Base-by-base conservation (phyloP, 2,329 filamentous ascomycete species). In the Trichoderma koningii region DNA sequence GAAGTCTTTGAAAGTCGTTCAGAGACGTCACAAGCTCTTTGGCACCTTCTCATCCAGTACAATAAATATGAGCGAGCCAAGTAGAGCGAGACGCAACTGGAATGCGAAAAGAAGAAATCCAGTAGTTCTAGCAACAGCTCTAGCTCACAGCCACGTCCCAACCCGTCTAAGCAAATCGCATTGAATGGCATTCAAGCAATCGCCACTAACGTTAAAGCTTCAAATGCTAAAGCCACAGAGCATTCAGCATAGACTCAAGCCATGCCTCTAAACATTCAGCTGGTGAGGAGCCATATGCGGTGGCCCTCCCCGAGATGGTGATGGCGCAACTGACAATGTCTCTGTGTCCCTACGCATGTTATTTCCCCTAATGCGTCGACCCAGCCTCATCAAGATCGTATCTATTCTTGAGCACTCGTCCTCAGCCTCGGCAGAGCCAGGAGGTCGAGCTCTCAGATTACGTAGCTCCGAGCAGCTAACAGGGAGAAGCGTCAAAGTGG, bases 171-270 rank as follows among this genome's bases (percentile, higher is more conserved):
- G 57, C 57, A 44, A 15, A 34, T 30, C 23, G n/a, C 57, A 41
- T 61, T 62, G 10, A 62, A 44, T 23, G 56, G 19, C 48, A 62
- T 52, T 62, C 48, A 53, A 28, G 17, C 1, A 34, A 34, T 44
- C 38, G 38, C 38, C 48, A 38, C 48, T 38, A 55, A 55, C 21
- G 17, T 23, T 26, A 34, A 34, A 15, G 34, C 34, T 52, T 12
- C 12, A 19, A 45, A 55, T 26, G 50, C 28, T 55, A 38, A 63
- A 44, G 57, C 57, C 57, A 62, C 57, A 19, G 26, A 10, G n/a
- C 47, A 19, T 34, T 26, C 17, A 34, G 47, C 14, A 17, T 55
- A 6, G 15, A 34, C 19, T 53, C 9, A n/a, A 38, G 38, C 5
- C 53, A 38, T 23, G n/a, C 19, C 14, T 17, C 19, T 38, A 53